phyloP scores from a whole-genome alignment of 495 filamentous ascomycete species.

The Neurospora hispaniola region DNA sequence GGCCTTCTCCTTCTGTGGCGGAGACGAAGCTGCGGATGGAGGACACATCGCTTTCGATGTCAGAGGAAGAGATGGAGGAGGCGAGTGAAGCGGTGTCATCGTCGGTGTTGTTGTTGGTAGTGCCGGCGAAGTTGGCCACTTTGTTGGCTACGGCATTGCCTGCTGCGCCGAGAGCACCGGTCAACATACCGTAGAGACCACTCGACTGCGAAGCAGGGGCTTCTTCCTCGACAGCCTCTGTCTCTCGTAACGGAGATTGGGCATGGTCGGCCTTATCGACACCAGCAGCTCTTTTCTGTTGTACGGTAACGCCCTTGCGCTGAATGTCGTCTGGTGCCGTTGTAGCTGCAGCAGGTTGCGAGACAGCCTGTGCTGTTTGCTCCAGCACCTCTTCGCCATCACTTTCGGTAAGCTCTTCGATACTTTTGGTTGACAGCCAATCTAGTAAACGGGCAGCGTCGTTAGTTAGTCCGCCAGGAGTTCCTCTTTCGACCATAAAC shows the following conservation, averaged over 20 bases:
- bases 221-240: slow-evolving; percentile 11
- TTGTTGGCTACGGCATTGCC: slow-evolving; percentile 30
- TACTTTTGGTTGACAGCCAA: slow-evolving; percentile 59
- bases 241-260: background rate
- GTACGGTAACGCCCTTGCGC: background rate
- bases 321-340: background rate
- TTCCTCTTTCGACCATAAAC: slow-evolving; percentile 91
- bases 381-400: slow-evolving; percentile 7
- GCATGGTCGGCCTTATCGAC: slow-evolving; percentile 16
- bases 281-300: slow-evolving; percentile 12
- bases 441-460: slow-evolving; percentile 81
- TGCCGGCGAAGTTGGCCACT: slow-evolving; percentile 22
- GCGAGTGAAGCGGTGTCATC: slow-evolving; percentile 1
- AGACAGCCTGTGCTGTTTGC: slow-evolving; percentile 2
- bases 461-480: slow-evolving; percentile 67
- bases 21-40: slow-evolving; percentile 38
- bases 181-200: slow-evolving; percentile 41
- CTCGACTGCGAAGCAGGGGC: slow-evolving; percentile 36
- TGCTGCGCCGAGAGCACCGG: slow-evolving; percentile 32
- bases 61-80: background rate
- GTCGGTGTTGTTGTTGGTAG: slow-evolving; percentile 19
- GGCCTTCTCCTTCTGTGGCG: slow-evolving; percentile 21
- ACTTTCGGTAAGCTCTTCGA: slow-evolving; percentile 13
- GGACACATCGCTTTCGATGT: slow-evolving; percentile 17
- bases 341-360: background rate